Conservation (phyloP, 257 asterid genomes). For the Przewalskia tangutica region DNA sequence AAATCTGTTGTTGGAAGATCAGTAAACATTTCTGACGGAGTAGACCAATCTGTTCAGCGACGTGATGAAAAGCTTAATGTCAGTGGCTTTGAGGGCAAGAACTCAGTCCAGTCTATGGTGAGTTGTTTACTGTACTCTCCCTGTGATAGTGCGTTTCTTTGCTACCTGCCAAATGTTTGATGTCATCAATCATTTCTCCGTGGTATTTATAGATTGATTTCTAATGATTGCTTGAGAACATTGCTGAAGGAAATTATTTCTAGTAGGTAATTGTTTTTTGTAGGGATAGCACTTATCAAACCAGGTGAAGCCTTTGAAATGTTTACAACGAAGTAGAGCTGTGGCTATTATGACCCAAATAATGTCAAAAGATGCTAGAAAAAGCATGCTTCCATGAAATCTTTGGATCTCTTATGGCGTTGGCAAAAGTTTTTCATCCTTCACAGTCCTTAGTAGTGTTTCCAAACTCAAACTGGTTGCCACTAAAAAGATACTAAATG, state of each 20-base stretch:
- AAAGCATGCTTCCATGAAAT: background rate
- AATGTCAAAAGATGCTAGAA: background rate
- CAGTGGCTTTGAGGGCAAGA: conserved; percentile 47
- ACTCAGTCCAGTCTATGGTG: conserved; percentile 42
- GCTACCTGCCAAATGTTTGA: background rate
- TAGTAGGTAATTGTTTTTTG: background rate
- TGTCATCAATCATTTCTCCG: background rate
- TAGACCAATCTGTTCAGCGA: conserved; percentile 30
- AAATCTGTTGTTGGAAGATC: conserved; percentile 42
- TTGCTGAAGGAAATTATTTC: background rate
- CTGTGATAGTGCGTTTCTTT: background rate
- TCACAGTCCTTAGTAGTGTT: too few species aligned
- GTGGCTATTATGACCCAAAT: background rate
- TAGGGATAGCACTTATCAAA: background rate
- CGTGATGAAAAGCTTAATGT: conserved; percentile 57
- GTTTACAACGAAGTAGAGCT: background rate
- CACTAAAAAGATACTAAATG: background rate
- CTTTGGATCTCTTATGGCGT: background rate
- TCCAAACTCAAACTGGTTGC: background rate
- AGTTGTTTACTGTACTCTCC: conserved; percentile 18
- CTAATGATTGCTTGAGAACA: background rate
- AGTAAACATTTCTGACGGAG: conserved; percentile 25
- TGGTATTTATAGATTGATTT: background rate
- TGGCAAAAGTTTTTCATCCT: background rate
- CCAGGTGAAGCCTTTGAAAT: background rate